Evolutionary conservation across 2,329 filamentous ascomycete genomes (phyloP), one percentile per base, ranked within the genome.

Genomic region (Arthrocladium fulminans): DNA sequence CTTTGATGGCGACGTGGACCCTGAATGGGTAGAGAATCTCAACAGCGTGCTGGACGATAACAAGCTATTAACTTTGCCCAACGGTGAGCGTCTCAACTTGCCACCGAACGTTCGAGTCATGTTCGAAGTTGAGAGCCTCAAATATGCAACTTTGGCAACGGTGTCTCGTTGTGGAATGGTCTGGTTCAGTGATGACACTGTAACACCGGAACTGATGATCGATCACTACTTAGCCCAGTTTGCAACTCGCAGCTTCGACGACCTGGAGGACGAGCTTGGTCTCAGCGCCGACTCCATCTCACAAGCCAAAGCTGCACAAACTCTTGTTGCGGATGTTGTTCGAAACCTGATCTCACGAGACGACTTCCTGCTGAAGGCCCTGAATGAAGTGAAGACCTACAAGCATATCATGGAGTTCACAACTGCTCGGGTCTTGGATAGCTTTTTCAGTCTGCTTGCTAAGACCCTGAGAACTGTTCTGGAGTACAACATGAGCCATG

Each of bases 151-250:
- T 0, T 79, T 98, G 38, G 92, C 92, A 48, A 99, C 92, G n/a
- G 92, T 99, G 62, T 94, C 86, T 81, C 88, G 92, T 70, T 99
- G 92, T 65, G 92, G 92, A 76, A 99, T 99, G 92, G 94, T 99
- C 12, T 99, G 92, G 92, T 98, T 97, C 71, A 98, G 88, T 63
- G 90, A 96, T 60, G 94, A 98, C 62, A 97, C 89, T 23, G 90
- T 99, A 34, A 90, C 88, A 25, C 80, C 90, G 1, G 79, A 78
- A 56, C 95, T 98, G 85, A 86, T 97, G 81, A 84, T 97, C 34
- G 75, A 80, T 54, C 87, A 97, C 67, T 96, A 98, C 61, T 78
- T 98, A 45, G 81, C 92, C 52, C 81, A 83, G 40, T 79, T 98
- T 32, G 83, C 84, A 57, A 84, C 81, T 2, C 82, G 87, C 49